A percentile compares a stretch with the other conserved stretches of the same genome.
These are phyloP conservation scores for Tanacetum coccineum DNA, from an alignment of 129 eudicot species.

Conservation along the genomic window DNA sequence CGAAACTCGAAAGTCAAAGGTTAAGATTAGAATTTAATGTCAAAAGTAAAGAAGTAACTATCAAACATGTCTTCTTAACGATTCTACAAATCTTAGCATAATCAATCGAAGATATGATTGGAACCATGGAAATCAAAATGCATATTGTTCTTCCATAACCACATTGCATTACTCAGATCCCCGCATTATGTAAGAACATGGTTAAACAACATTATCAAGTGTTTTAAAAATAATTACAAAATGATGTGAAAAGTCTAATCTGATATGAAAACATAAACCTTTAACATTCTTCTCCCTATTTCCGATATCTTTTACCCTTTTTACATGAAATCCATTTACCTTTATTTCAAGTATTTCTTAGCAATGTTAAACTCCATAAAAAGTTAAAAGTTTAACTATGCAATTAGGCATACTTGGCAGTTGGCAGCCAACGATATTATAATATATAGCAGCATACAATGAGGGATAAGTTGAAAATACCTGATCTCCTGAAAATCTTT, in stretches of 20 bases:
- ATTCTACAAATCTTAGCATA: too few species aligned
- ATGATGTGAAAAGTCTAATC: conserved; percentile 13
- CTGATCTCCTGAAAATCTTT: conserved; percentile 87
- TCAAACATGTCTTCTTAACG: too few species aligned
- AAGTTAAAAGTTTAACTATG: background rate
- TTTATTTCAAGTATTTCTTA: background rate
- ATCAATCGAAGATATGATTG: too few species aligned
- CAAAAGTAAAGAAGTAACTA: background rate
- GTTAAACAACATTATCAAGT: background rate
- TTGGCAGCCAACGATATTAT: background rate
- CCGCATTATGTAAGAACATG: too few species aligned
- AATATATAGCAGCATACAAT: background rate
- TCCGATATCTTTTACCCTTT: too few species aligned
- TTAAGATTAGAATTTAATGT: background rate
- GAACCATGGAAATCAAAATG: too few species aligned
- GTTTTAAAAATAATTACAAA: conserved; percentile 1
- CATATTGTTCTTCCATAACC: too few species aligned
- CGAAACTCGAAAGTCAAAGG: background rate
- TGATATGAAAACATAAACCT: background rate
- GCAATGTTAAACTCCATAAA: background rate
- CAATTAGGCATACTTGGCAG: too few species aligned
- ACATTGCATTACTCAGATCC: too few species aligned
- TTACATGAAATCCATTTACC: background rate
- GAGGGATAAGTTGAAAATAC: conserved; percentile 28
- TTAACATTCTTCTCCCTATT: background rate